Evolutionary conservation across 331 rosid species (phyloP), one percentile per base, ranked within the genome.

Genomic region (Cucumis variabilis): DNA sequence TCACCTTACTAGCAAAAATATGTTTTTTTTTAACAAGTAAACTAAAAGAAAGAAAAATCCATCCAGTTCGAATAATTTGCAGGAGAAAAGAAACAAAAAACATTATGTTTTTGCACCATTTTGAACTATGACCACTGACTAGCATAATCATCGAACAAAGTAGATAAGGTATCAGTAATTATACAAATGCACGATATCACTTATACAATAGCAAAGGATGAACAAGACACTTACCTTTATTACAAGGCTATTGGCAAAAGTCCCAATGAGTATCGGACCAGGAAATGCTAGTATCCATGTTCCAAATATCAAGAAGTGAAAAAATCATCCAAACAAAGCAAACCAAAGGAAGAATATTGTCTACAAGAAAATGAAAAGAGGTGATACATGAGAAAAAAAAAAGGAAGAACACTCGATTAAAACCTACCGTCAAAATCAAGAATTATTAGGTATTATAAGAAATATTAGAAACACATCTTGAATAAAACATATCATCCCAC

Each of bases 241-340:
- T 88, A 93, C 94, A 23, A 97, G 88, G 87, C 62, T 90, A 90
- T 95, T 97, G 90, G 98, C 98, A 84, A 97, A 86, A 6, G 98
- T 90, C 78, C 98, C 98, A 72, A 97, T 90, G 85, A 97, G 96
- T 84, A 97, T 94, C 82, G 98, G 99, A 83, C 96, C 98, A 11
- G 99, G 98, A 88, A 97, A 93, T 7, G 99, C 98, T 81, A 97
- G 94, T n/a, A 97, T 91, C 98, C 99, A 97, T 7, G 93, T 90
- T 13, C 93, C 98, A 44, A 94, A 68, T 76, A 97, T 90, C 87
- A 97, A 88, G 79, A 91, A 4, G 86, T 98, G 98, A 44, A 97
- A 97, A 25, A 94, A 95, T 98, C 98, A 97, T 77, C 99, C 98
- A 86, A 98, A 97, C 33, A 97, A 89, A 33, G 98, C 98, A 86